These are phyloP conservation scores for Fusarium armeniacum DNA, from an alignment of 2,329 filamentous ascomycete genomes.

Conservation along the genomic window DNA sequence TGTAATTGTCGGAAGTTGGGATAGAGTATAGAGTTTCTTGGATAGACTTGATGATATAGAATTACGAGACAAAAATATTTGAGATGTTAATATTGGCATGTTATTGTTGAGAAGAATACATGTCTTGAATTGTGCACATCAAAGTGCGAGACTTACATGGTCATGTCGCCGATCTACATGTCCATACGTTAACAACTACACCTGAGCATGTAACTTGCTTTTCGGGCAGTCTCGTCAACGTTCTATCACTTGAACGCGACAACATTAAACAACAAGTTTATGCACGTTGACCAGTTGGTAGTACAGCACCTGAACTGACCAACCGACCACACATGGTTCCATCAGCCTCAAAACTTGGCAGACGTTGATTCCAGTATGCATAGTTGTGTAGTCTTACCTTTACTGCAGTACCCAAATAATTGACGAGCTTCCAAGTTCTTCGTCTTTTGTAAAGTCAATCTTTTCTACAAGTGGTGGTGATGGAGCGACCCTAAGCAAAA, in stretches of 20 bases:
- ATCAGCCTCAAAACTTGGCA: constrained; percentile 9
- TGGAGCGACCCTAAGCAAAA: constrained; percentile 5
- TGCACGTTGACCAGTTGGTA: neutral
- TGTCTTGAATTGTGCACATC: neutral
- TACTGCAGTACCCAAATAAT: neutral
- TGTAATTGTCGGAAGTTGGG: neutral
- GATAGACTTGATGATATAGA: neutral
- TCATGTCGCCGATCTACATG: neutral
- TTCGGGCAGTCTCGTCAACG: neutral
- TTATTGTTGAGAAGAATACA: neutral
- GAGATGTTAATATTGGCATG: neutral
- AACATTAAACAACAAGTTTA: neutral
- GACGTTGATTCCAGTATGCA: neutral
- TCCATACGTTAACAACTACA: neutral
- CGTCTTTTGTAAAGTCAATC: neutral
- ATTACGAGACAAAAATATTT: neutral
- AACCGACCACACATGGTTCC: too few species aligned
- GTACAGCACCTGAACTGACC: neutral
- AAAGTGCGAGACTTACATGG: neutral
- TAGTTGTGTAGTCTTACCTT: neutral
- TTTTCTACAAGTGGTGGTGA: neutral
- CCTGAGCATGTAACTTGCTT: neutral
- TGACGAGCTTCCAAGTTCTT: neutral
- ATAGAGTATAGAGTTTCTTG: neutral
- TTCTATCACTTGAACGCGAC: neutral